Percentiles rank a stretch among this genome's conserved stretches.
phyloP scores from a whole-genome alignment of 257 asterid genomes.

The Lycium barbarum region DNA sequence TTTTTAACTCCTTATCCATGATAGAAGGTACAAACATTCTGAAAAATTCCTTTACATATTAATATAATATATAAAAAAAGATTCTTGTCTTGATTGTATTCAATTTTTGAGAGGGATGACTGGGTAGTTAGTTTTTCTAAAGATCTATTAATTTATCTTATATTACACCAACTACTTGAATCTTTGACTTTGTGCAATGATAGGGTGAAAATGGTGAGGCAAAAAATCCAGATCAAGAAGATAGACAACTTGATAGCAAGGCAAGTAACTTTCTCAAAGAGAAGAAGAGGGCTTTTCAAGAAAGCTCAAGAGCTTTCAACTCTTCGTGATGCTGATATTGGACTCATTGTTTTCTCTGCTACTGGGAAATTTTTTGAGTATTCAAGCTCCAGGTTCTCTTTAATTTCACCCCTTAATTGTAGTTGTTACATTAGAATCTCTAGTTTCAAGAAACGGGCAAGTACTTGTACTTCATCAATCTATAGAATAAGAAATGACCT shows the following conservation, averaged over 20 bases:
- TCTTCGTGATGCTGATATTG: constrained; percentile 82
- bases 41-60: not conserved
- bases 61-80: not conserved
- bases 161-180: not conserved
- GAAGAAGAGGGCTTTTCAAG: constrained; percentile 92
- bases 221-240: constrained; percentile 79
- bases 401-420: constrained; percentile 1
- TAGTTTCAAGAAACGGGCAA: not conserved
- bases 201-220: constrained; percentile 64
- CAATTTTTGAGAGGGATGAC: not conserved
- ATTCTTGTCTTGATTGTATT: not conserved
- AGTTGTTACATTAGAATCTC: not conserved
- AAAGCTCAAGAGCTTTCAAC: constrained; percentile 82
- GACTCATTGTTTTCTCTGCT: constrained; percentile 83
- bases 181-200: too few relatives aligned
- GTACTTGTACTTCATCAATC: not conserved
- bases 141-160: not conserved
- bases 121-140: not conserved
- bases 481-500: not conserved
- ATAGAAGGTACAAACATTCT: constrained; percentile 25
- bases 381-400: constrained; percentile 62
- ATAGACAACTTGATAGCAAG: constrained; percentile 77
- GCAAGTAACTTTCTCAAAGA: constrained; percentile 81
- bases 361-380: constrained; percentile 76
- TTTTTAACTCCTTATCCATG: constrained; percentile 5